Evolutionary conservation across 2,329 filamentous ascomycete genomes (phyloP), one percentile per base, ranked within the genome.

Genomic region (Clarireedia hainanense): DNA sequence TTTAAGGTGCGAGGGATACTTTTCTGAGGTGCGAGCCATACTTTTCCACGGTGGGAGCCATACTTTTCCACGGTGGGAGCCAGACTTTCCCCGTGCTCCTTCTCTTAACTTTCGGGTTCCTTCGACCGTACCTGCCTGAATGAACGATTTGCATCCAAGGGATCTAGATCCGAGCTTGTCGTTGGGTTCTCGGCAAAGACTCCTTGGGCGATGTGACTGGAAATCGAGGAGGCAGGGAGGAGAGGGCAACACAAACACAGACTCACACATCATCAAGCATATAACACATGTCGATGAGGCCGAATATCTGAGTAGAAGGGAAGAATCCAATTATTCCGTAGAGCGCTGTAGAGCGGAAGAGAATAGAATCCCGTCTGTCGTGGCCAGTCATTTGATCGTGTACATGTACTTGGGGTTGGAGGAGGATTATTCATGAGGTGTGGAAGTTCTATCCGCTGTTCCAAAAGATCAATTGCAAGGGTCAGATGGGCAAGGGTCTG

Each of bases 101-200:
- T 20, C 17, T 42, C 39, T 6, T 42, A 20, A 48, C 43, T 47
- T 34, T 34, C 12, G 30, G 10, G 10, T 14, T 34, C 9, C 30
- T 12, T 34, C 14, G 30, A 34, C 30, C 12, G 51, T 53, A 48
- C 51, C 51, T 53, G 43, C 45, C 50, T 47, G 30, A 34, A 34
- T 47, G 50, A 34, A 48, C n/a, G n/a, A n/a, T n/a, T n/a, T n/a
- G n/a, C n/a, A n/a, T n/a, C n/a, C n/a, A n/a, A n/a, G n/a, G n/a
- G n/a, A 48, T 54, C 52, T 34, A 54, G 52, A 54, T 54, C 24
- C 34, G 24, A 54, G 40, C 17, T 42, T 30, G 36, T 54, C 45
- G 45, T 54, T 54, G 52, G 43, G 14, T 34, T 24, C 15, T 24
- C 7, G 20, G 40, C 52, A 54, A 15, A 45, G 52, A 49, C 49